A percentile compares a stretch with the other conserved stretches of the same genome.
Conservation (phyloP, 306 rosid genomes). For the Inga leiocalycina region DNA sequence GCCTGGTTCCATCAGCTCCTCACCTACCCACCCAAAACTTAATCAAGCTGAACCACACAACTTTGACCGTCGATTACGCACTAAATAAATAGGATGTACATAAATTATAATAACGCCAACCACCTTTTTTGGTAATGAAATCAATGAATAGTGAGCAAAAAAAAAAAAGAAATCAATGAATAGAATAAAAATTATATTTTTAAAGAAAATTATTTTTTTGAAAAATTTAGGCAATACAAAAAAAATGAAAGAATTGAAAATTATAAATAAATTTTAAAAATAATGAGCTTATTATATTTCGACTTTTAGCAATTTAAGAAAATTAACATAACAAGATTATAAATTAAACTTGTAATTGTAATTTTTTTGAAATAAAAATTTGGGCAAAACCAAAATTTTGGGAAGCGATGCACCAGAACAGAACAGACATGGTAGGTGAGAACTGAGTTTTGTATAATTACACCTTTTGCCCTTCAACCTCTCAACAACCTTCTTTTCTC, state of each 20-base stretch:
- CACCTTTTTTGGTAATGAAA: neutral
- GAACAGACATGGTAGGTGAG: neutral
- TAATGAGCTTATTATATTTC: neutral
- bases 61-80: neutral
- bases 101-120: neutral
- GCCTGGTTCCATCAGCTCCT: neutral
- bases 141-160: too few relatives aligned
- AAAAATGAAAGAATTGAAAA: neutral
- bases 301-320: neutral
- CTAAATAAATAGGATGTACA: neutral
- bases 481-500: slow-evolving; percentile 35
- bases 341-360: neutral
- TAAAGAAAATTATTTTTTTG: neutral
- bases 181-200: neutral
- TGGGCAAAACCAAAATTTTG: neutral
- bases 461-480: neutral
- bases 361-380: too few relatives aligned
- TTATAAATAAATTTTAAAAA: neutral
- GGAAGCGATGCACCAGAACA: neutral
- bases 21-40: slow-evolving; percentile 3
- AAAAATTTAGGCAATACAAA: neutral
- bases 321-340: neutral
- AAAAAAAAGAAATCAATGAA: too few relatives aligned
- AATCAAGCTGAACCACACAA: neutral
- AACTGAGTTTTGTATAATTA: neutral